Conservation (phyloP, 441 rosid genomes). For the Jatropha podagrica region DNA sequence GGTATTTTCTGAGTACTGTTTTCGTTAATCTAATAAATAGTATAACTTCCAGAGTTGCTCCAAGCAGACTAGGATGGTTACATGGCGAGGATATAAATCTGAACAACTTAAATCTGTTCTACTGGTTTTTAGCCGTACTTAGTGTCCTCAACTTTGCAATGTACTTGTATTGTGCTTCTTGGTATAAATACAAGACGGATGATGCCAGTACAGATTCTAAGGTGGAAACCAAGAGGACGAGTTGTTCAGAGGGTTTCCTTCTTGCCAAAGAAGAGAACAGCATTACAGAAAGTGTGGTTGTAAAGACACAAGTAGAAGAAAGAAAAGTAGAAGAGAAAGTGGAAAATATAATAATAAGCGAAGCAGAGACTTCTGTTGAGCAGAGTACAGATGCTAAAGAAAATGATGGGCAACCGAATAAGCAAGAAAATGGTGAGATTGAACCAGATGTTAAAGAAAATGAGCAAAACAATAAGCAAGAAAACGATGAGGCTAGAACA, state of each 20-base stretch:
- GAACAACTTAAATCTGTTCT: constrained; percentile 39
- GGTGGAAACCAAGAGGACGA: neutral
- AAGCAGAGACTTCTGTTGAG: too few species aligned
- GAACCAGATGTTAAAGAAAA: neutral
- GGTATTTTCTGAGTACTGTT: constrained; percentile 43
- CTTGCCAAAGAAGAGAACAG: constrained; percentile 9
- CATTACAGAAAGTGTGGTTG: neutral
- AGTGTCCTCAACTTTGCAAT: constrained; percentile 41
- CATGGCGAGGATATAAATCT: constrained; percentile 31
- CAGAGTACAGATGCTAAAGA: too few species aligned
- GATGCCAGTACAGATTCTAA: neutral
- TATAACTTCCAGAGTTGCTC: constrained; percentile 26
- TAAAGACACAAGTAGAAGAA: neutral
- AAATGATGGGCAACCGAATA: neutral
- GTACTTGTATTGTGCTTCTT: constrained; percentile 42
- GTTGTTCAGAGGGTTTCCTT: neutral
- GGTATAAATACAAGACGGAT: constrained; percentile 54
- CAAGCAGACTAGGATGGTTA: constrained; percentile 46
- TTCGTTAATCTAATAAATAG: constrained; percentile 39
- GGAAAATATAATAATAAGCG: neutral
- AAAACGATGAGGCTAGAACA: neutral
- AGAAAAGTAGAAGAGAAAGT: neutral
- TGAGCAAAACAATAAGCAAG: constrained; percentile 6
- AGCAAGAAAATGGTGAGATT: neutral
- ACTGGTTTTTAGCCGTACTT: constrained; percentile 46